Evolutionary conservation across 2,329 filamentous ascomycete species (phyloP).

Genomic region (Boeremia lycopersici): DNA sequence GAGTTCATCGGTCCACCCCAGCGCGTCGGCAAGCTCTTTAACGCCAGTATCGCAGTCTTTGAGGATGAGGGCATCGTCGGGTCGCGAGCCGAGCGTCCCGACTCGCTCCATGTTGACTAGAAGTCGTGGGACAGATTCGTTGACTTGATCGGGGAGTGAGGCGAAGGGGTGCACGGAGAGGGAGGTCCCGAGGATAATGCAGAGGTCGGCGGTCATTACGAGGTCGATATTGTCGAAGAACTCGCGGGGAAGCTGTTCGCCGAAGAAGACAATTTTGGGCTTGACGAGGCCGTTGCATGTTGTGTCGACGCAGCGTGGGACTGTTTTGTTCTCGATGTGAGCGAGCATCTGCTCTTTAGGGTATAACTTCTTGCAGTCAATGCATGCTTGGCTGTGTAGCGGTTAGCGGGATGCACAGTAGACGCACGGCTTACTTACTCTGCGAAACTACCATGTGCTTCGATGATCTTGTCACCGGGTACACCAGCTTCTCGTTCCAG

Average conservation of each 20-base stretch:
- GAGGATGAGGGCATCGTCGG: constrained; percentile 84
- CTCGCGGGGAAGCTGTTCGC: constrained; percentile 69
- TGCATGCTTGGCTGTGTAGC: constrained; percentile 73
- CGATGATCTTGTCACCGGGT: constrained; percentile 78
- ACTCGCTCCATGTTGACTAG: constrained; percentile 88
- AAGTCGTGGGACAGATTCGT: constrained; percentile 71
- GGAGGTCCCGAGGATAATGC: constrained; percentile 88
- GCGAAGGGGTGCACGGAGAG: constrained; percentile 89
- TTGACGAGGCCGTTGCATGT: constrained; percentile 82
- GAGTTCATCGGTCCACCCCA: constrained; percentile 87
- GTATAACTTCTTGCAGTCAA: constrained; percentile 79
- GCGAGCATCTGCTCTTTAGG: constrained; percentile 75
- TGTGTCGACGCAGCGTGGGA: constrained; percentile 69
- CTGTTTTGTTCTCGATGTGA: constrained; percentile 68
- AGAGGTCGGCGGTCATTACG: constrained; percentile 68
- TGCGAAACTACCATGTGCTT: constrained; percentile 95
- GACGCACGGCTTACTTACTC: constrained; percentile 15
- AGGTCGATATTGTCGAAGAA: constrained; percentile 68
- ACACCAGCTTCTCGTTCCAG: constrained; percentile 88
- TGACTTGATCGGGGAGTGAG: constrained; percentile 70
- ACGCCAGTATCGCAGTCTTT: constrained; percentile 86
- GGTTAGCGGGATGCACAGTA: background rate
- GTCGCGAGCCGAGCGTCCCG: constrained; percentile 74
- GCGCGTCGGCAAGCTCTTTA: constrained; percentile 73
- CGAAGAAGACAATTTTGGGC: constrained; percentile 95